These are phyloP conservation scores for sunflower (Helianthus annuus) DNA, from an alignment of 129 eudicot species.

Conservation along the genomic window HanXRQr2.0-SUNRISE NC_035448.2:54202837-54203336, in stretches of 20 bases:
- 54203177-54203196: slow-evolving; percentile 11
- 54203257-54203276: neutral
- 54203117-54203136: slow-evolving; percentile 30
- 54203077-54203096: slow-evolving; percentile 10
- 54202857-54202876: neutral
- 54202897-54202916: slow-evolving; percentile 55
- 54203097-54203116: slow-evolving; percentile 22
- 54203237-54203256: neutral
- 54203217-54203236: slow-evolving; percentile 9
- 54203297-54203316: neutral
- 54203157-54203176: slow-evolving; percentile 35
- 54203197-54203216: slow-evolving; percentile 29
- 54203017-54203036: slow-evolving; percentile 64
- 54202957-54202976: slow-evolving; percentile 49
- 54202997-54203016: slow-evolving; percentile 44
- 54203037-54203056: slow-evolving; percentile 76
- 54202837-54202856: too few relatives aligned
- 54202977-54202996: slow-evolving; percentile 63
- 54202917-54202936: slow-evolving; percentile 72
- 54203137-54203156: slow-evolving; percentile 14
- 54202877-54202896: slow-evolving; percentile 43
- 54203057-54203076: slow-evolving; percentile 44
- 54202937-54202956: slow-evolving; percentile 41
- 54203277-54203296: neutral
- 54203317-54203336: too few relatives aligned